Base-by-base conservation (phyloP, 192 early-diverging fungal genomes). In the Ambispora gerdemannii region DNA sequence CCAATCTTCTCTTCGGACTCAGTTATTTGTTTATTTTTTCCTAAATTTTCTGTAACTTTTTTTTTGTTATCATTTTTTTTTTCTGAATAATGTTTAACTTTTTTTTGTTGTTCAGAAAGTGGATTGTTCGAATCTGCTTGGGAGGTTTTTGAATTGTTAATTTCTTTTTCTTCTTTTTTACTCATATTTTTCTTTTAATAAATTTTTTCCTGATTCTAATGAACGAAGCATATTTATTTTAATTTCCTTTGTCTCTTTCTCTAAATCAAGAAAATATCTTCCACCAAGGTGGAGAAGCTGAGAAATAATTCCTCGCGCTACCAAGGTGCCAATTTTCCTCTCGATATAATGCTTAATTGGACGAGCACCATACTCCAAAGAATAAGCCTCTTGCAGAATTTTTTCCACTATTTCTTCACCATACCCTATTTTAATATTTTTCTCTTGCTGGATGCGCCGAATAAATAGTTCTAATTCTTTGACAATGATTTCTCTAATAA, bases 351-450 rank as follows among this genome's bases (percentile, higher is more conserved):
- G 86, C 56, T 89, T 86, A 34, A 98, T 81, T 6, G 97, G 97
- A 38, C 97, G 87, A 19, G 95, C 97, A 73, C 97, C 97, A 77
- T 94, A 98, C n/a, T 88, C 77, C 19, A 94, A 93, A 76, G 97
- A 93, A 72, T 96, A 98, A 4, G 92, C 82, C 56, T 85, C 78
- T 35, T 83, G 74, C 24, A 95, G 78, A 8, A 98, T 84, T 71
- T 84, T 83, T 67, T 92, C 55, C 55, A 58, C 55, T 25, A 58
- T 3, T n/a, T 58, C 55, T 28, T 58, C 3, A 58, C 27, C 27
- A 4, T 4, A 58, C 4, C 22, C 27, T 1, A 58, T 1, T 4
- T 58, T 58, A 58, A 58, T 58, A 4, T 24, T 24, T 58, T 58
- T 58, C 55, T 58, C 55, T 1, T 58, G 55, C 1, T 1, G 27